Conservation (phyloP, 2,329 filamentous ascomycete species). For the Dothidotthia symphoricarpi region DNA sequence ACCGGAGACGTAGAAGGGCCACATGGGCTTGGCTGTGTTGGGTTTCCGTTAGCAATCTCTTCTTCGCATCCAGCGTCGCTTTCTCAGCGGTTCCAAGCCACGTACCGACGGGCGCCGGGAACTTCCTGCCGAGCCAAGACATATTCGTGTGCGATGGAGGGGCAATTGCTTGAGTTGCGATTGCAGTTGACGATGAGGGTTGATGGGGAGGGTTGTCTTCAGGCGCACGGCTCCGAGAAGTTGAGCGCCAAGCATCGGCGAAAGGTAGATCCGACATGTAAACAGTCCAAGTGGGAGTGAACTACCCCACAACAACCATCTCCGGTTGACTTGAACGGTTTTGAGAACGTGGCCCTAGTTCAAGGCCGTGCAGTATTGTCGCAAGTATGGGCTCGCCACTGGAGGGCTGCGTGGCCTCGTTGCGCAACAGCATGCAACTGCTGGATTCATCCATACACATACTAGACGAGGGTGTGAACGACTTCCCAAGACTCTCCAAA, state of each 20-base stretch:
- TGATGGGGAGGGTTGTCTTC: slow-evolving; percentile 20
- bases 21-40: slow-evolving; percentile 77
- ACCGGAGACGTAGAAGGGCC: slow-evolving; percentile 94
- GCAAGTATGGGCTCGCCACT: slow-evolving; percentile 46
- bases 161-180: slow-evolving; percentile 31
- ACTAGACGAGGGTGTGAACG: slow-evolving; percentile 61
- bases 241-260: slow-evolving; percentile 32
- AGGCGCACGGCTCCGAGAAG: slow-evolving; percentile 17
- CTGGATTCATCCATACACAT: slow-evolving; percentile 63
- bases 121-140: slow-evolving; percentile 54
- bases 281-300: slow-evolving; percentile 8
- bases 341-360: not conserved
- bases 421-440: slow-evolving; percentile 60
- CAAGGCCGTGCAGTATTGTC: not conserved
- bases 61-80: slow-evolving; percentile 3
- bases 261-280: slow-evolving; percentile 22
- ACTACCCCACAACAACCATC: slow-evolving; percentile 18
- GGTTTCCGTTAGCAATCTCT: slow-evolving; percentile 31
- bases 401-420: slow-evolving; percentile 59
- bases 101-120: slow-evolving; percentile 51
- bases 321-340: not conserved
- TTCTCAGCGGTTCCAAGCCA: slow-evolving; percentile 15
- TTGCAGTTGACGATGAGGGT: slow-evolving; percentile 33
- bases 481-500: slow-evolving; percentile 62
- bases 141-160: slow-evolving; percentile 38